Percentiles rank a stretch among this genome's conserved stretches.
Conservation (phyloP, 768 basidiomycete species). For the Xanthoconium stramineum region DNA sequence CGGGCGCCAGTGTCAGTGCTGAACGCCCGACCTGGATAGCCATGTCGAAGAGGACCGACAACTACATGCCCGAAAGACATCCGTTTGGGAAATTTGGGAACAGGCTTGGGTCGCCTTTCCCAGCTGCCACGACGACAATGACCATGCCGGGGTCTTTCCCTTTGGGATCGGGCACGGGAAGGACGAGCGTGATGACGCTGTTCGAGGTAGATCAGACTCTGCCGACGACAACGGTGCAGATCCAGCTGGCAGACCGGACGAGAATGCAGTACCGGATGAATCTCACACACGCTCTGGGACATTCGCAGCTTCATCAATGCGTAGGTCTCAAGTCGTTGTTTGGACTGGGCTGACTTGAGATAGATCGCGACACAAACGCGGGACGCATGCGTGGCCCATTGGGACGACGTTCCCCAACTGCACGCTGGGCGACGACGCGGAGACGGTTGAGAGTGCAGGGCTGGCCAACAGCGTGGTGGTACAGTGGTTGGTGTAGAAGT, state of each 20-base stretch:
- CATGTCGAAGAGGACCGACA: slow-evolving; percentile 62
- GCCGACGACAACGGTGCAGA: slow-evolving; percentile 88
- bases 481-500: too few species aligned
- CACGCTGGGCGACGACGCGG: slow-evolving; percentile 56
- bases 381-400: slow-evolving; percentile 64
- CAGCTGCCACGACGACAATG: slow-evolving; percentile 24
- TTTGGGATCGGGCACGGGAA: slow-evolving; percentile 21
- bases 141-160: slow-evolving; percentile 66
- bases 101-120: slow-evolving; percentile 78
- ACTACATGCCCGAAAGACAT: slow-evolving; percentile 60
- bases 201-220: slow-evolving; percentile 81
- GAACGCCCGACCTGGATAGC: slow-evolving; percentile 71
- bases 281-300: slow-evolving; percentile 79
- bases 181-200: slow-evolving; percentile 42
- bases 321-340: slow-evolving; percentile 45
- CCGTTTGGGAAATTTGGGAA: slow-evolving; percentile 74
- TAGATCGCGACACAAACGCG: slow-evolving; percentile 71
- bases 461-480: slow-evolving; percentile 51
- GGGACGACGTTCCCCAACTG: slow-evolving; percentile 88
- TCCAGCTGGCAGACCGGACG: slow-evolving; percentile 88
- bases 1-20: slow-evolving; percentile 77
- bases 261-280: slow-evolving; percentile 85
- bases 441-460: slow-evolving; percentile 70
- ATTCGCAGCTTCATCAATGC: slow-evolving; percentile 86
- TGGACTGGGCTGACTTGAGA: neutral